phyloP scores from a whole-genome alignment of 2,329 filamentous ascomycete species.

The Fusarium floridanum region DNA sequence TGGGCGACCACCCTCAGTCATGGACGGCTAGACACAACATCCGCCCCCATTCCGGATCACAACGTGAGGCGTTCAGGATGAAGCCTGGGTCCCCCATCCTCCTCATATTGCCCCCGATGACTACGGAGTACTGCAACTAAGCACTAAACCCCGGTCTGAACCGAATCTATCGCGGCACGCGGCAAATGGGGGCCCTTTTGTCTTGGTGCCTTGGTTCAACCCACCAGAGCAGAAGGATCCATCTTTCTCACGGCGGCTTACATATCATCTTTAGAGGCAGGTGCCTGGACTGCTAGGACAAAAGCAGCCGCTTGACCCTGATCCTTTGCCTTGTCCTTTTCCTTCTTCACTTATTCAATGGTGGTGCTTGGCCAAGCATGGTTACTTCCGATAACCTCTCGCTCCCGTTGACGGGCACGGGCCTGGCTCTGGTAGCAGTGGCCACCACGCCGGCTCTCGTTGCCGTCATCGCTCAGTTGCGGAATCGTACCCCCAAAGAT shows the following conservation, averaged over 20 bases:
- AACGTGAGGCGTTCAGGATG: neutral
- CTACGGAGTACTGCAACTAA: neutral
- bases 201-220: constrained; percentile 33
- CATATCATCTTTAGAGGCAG: constrained; percentile 29
- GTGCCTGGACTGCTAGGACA: constrained; percentile 21
- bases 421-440: constrained; percentile 52
- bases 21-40: constrained; percentile 6
- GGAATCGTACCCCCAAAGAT: constrained; percentile 54
- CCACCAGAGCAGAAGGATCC: constrained; percentile 20
- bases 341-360: neutral
- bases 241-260: constrained; percentile 31
- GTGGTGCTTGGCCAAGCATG: constrained; percentile 27
- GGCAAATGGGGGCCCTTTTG: constrained; percentile 10
- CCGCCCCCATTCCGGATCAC: neutral
- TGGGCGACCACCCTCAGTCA: neutral
- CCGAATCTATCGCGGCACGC: constrained; percentile 8
- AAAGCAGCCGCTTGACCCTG: constrained; percentile 22
- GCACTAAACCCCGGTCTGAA: constrained; percentile 2
- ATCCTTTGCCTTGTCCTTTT: neutral
- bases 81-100: neutral
- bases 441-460: constrained; percentile 54
- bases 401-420: constrained; percentile 49
- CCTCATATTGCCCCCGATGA: neutral
- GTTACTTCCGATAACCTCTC: constrained; percentile 23
- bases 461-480: constrained; percentile 52